Evolutionary conservation across 2,329 filamentous ascomycete species (phyloP).

Genomic region (Xylogone sp.): DNA sequence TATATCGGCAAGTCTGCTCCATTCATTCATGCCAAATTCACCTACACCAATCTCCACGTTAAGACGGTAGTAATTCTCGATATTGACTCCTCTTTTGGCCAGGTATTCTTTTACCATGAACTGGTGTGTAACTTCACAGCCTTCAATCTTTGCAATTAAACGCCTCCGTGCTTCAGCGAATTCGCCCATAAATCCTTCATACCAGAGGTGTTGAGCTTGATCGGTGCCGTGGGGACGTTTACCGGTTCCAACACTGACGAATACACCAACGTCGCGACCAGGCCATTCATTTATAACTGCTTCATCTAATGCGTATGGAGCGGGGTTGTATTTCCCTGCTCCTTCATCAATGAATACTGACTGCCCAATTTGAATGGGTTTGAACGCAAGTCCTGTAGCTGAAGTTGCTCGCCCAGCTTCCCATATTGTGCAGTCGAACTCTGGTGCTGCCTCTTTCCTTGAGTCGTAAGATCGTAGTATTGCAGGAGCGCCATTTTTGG

Average conservation of each 20-base stretch:
- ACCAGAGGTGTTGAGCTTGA: constrained; percentile 77
- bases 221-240: constrained; percentile 69
- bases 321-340: constrained; percentile 84
- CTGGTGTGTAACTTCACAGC: constrained; percentile 86
- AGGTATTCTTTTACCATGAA: constrained; percentile 80
- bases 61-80: constrained; percentile 91
- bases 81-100: constrained; percentile 71
- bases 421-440: constrained; percentile 95
- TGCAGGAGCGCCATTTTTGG: constrained; percentile 62
- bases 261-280: constrained; percentile 85
- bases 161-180: constrained; percentile 86
- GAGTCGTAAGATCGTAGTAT: constrained; percentile 94
- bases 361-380: constrained; percentile 90
- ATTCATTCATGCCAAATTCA: constrained; percentile 98
- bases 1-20: constrained; percentile 90
- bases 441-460: constrained; percentile 81
- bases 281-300: constrained; percentile 93
- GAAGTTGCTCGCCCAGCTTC: constrained; percentile 93
- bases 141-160: constrained; percentile 89
- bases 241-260: constrained; percentile 92
- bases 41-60: constrained; percentile 96
- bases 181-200: constrained; percentile 87
- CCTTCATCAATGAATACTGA: constrained; percentile 94
- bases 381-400: constrained; percentile 89
- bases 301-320: constrained; percentile 82